Conservation (phyloP, 257 asterid genomes). For the Linderniella brevidens region DNA sequence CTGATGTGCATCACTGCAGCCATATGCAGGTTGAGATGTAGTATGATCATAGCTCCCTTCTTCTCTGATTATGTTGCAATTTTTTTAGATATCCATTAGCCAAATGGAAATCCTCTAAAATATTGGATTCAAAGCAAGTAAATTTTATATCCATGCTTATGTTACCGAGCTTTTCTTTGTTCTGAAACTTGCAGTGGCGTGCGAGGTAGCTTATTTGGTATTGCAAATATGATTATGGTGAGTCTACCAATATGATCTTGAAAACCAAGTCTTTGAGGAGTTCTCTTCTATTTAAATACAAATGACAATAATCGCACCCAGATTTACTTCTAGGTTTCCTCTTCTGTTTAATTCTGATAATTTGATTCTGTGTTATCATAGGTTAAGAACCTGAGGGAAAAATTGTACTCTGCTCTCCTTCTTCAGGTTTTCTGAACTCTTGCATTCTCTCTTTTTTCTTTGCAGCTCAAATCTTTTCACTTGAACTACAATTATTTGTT, state of each 20-base stretch:
- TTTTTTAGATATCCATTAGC: too few species aligned
- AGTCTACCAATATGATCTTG: slow-evolving; percentile 18
- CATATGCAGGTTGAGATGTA: slow-evolving; percentile 83
- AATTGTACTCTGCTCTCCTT: slow-evolving; percentile 68
- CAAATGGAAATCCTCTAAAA: too few species aligned
- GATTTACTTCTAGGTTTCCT: too few species aligned
- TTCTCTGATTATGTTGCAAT: slow-evolving; percentile 6
- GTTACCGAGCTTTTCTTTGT: not conserved
- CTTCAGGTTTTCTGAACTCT: slow-evolving; percentile 45
- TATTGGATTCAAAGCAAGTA: too few species aligned
- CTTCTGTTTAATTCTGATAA: not conserved
- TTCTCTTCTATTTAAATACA: too few species aligned
- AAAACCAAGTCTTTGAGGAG: not conserved
- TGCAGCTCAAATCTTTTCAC: not conserved
- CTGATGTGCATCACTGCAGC: slow-evolving; percentile 53
- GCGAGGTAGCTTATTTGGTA: slow-evolving; percentile 72
- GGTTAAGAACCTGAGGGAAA: slow-evolving; percentile 91
- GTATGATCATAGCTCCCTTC: slow-evolving; percentile 49
- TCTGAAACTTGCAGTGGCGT: slow-evolving; percentile 51
- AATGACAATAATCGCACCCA: too few species aligned
- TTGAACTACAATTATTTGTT: not conserved
- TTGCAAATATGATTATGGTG: slow-evolving; percentile 94
- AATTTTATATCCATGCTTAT: too few species aligned
- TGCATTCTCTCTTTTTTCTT: slow-evolving; percentile 6
- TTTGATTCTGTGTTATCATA: slow-evolving; percentile 14